Percentiles rank a stretch among this genome's conserved stretches.
Conservation (phyloP, 2,329 filamentous ascomycete genomes). For the Tympanopsis confertula region DNA sequence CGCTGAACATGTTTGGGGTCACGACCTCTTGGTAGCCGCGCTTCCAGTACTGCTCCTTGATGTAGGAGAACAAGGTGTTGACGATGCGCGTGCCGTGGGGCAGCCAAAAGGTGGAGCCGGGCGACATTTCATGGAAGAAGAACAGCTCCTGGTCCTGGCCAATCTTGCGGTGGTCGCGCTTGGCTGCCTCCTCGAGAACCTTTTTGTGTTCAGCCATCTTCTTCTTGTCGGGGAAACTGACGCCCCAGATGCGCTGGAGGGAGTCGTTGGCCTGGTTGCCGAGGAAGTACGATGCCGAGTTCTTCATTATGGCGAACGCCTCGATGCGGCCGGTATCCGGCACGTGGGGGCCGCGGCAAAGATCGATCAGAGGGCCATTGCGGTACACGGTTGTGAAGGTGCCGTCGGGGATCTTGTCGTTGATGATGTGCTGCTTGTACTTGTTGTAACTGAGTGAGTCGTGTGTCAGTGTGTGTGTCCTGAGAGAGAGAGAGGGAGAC, state of each 20-base stretch:
- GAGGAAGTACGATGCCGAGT: constrained; percentile 71
- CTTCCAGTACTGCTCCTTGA: constrained; percentile 81
- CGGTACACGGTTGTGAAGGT: constrained; percentile 86
- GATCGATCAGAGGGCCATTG: constrained; percentile 84
- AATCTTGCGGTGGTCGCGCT: constrained; percentile 88
- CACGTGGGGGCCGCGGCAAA: constrained; percentile 90
- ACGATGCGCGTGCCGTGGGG: constrained; percentile 89
- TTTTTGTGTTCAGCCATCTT: constrained; percentile 84
- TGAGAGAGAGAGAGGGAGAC: too few relatives aligned
- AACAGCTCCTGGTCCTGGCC: constrained; percentile 94
- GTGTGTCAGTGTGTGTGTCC: too few relatives aligned
- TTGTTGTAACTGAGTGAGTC: constrained; percentile 92
- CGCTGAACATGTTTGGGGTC: constrained; percentile 93
- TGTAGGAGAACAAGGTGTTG: constrained; percentile 72
- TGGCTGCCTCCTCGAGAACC: constrained; percentile 94
- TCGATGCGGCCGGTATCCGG: constrained; percentile 89
- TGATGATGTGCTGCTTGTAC: constrained; percentile 97
- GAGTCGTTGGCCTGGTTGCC: constrained; percentile 90
- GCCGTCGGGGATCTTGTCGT: constrained; percentile 78
- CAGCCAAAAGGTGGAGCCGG: constrained; percentile 83
- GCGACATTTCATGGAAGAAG: constrained; percentile 91
- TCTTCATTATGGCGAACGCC: constrained; percentile 85
- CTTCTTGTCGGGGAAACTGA: constrained; percentile 94
- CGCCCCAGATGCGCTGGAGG: constrained; percentile 88
- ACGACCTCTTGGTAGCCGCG: constrained; percentile 92